A percentile compares a stretch with the other conserved stretches of the same genome.
phyloP scores from a whole-genome alignment of 2,329 filamentous ascomycete species.

The Myriosclerotinia scirpicola region DNA sequence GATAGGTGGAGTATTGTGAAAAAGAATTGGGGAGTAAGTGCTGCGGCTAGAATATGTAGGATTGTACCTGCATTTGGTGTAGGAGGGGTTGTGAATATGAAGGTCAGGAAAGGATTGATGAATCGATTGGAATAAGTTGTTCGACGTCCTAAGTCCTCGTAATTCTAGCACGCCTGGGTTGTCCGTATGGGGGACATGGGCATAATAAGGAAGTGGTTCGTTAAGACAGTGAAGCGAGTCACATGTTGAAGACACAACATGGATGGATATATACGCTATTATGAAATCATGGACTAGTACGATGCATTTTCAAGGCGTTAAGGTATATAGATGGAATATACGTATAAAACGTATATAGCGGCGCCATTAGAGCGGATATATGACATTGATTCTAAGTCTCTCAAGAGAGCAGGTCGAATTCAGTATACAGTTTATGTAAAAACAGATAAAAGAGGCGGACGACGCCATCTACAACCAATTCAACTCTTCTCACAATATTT shows the following conservation, averaged over 20 bases:
- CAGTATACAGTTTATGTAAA: slow-evolving; percentile 14
- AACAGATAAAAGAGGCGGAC: neutral
- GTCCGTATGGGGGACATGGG: neutral
- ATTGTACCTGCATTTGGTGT: slow-evolving; percentile 89
- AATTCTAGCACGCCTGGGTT: too few relatives aligned
- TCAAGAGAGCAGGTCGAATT: neutral
- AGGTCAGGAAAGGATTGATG: slow-evolving; percentile 67
- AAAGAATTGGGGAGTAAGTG: slow-evolving; percentile 74
- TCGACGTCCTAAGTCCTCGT: neutral
- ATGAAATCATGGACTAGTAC: slow-evolving; percentile 3
- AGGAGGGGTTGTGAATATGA: slow-evolving; percentile 80
- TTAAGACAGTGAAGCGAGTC: neutral
- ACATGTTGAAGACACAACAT: neutral
- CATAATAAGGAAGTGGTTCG: neutral
- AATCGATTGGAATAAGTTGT: slow-evolving; percentile 27
- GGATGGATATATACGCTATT: slow-evolving; percentile 6
- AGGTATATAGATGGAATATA: slow-evolving; percentile 11
- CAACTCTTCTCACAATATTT: neutral
- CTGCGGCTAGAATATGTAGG: slow-evolving; percentile 73
- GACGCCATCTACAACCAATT: slow-evolving; percentile 7
- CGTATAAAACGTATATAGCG: slow-evolving; percentile 14
- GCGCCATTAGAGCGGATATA: slow-evolving; percentile 3
- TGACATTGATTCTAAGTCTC: neutral
- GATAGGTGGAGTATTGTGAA: slow-evolving; percentile 69
- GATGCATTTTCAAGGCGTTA: slow-evolving; percentile 15